These are phyloP conservation scores for Toxicodendron radicans DNA, from an alignment of 345 rosid species.

Conservation along the genomic window DNA sequence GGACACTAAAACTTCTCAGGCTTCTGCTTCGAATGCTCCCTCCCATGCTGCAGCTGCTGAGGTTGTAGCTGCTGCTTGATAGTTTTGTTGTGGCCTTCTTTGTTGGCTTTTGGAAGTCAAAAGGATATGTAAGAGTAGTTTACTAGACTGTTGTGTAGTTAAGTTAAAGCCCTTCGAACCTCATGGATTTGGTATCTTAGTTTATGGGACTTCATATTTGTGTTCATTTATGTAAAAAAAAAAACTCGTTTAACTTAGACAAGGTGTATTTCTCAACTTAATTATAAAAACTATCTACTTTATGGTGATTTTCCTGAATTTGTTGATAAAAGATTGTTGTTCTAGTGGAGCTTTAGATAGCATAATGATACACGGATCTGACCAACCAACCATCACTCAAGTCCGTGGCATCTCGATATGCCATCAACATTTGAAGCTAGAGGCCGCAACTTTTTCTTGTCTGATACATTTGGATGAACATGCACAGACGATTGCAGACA, in stretches of 20 bases:
- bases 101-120: neutral
- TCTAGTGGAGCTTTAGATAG: neutral
- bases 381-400: neutral
- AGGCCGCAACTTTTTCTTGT: no score
- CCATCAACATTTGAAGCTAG: no score
- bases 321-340: neutral
- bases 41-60: slow-evolving; percentile 30
- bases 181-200: neutral
- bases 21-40: slow-evolving; percentile 20
- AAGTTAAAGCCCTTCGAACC: neutral
- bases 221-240: slow-evolving; percentile 7
- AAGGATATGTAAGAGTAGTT: neutral
- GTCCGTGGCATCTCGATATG: neutral
- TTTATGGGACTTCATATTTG: neutral
- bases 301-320: no score
- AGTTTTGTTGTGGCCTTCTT: slow-evolving; percentile 13
- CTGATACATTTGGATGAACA: neutral
- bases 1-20: slow-evolving; percentile 31
- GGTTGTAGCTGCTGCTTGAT: slow-evolving; percentile 53
- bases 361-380: neutral
- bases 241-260: slow-evolving; percentile 11
- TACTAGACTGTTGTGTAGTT: slow-evolving; percentile 10
- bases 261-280: neutral
- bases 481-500: neutral
- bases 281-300: neutral